phyloP scores from a whole-genome alignment of 2,329 filamentous ascomycete genomes.

The Aspergillus calidoustus region DNA sequence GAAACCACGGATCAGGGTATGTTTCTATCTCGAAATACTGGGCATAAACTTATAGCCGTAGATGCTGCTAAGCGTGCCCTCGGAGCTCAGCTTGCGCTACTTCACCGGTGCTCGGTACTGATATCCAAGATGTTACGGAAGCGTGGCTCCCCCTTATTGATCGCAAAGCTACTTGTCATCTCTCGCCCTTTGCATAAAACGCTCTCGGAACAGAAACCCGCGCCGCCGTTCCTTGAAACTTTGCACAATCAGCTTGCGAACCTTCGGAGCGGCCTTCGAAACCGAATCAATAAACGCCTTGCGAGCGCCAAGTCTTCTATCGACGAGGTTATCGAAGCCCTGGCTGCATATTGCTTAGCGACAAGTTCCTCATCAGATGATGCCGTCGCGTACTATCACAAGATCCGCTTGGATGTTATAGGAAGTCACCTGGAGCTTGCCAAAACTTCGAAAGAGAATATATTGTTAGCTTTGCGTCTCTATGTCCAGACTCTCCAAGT shows the following conservation, averaged over 20 bases:
- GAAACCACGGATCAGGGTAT: conserved; percentile 40
- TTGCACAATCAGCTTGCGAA: conserved; percentile 67
- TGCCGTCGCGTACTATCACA: conserved; percentile 77
- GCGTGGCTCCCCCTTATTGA: conserved; percentile 56
- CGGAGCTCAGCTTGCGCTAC: conserved; percentile 61
- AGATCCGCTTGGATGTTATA: conserved; percentile 72
- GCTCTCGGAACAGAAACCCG: conserved; percentile 59
- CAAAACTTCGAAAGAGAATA: conserved; percentile 54
- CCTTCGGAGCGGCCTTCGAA: conserved; percentile 67
- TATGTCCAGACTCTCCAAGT: conserved; percentile 78
- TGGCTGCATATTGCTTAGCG: conserved; percentile 81
- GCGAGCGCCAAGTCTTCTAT: conserved; percentile 49
- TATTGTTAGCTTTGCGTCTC: conserved; percentile 70
- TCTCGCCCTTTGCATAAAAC: conserved; percentile 76
- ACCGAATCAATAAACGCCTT: conserved; percentile 63
- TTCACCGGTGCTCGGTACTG: conserved; percentile 60
- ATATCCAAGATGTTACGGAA: conserved; percentile 59
- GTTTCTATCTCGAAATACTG: not conserved
- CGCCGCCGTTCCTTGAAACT: conserved; percentile 62
- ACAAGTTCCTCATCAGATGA: conserved; percentile 81
- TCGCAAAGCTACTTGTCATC: conserved; percentile 75
- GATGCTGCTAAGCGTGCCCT: conserved; percentile 52
- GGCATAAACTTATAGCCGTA: conserved; percentile 30
- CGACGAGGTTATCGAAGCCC: conserved; percentile 66
- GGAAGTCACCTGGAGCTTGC: conserved; percentile 62